Conservation (phyloP, 1,284 basidiomycete species). For the Pascua guehoae region DNA sequence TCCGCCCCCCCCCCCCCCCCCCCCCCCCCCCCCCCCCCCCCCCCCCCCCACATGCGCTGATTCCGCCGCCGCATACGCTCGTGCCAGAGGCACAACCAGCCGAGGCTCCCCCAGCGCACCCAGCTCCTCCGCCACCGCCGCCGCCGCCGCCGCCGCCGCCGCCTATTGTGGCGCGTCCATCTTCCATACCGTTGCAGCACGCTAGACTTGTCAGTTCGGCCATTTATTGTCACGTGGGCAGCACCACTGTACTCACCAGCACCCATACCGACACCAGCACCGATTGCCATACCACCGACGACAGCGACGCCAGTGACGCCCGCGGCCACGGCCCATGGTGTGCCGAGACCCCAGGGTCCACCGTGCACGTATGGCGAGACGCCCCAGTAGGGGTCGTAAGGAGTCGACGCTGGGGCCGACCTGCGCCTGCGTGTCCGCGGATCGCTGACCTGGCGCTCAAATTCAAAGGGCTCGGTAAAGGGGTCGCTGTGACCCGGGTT, state of each 20-base stretch:
- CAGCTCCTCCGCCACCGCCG: not conserved
- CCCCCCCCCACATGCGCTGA: not conserved
- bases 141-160: not conserved
- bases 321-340: constrained; percentile 4
- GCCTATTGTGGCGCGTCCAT: not conserved
- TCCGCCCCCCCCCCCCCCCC: not conserved
- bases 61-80: not conserved
- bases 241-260: not conserved
- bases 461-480: constrained; percentile 9
- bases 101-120: not conserved
- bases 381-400: constrained; percentile 14
- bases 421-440: not conserved
- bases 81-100: not conserved
- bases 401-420: not conserved
- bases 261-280: not conserved
- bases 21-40: constrained; percentile 3
- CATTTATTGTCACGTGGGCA: not conserved
- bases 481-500: constrained; percentile 9
- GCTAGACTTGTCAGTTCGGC: not conserved
- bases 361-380: constrained; percentile 7
- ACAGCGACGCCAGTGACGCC: not conserved
- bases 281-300: not conserved
- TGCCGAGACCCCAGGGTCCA: not conserved
- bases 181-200: not conserved
- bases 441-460: constrained; percentile 4